A percentile compares a stretch with the other conserved stretches of the same genome.
Evolutionary conservation across 805 yeast species (phyloP).

Genomic region (Yarrowia keelungensis): DNA sequence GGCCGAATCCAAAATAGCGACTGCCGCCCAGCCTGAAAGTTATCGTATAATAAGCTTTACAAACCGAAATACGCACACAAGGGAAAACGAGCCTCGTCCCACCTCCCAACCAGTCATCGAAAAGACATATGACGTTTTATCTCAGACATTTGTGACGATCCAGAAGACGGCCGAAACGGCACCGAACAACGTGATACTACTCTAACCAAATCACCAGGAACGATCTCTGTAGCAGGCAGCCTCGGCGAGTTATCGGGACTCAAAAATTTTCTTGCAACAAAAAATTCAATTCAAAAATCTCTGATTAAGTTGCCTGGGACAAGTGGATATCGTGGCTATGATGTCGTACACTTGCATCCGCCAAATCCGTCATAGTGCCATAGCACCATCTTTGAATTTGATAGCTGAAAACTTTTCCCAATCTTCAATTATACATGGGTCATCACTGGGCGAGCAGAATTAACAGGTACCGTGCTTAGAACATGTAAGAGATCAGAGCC

Average conservation of each 20-base stretch:
- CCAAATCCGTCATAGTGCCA: constrained; percentile 15
- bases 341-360: constrained; percentile 2
- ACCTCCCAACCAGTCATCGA: not conserved
- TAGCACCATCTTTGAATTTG: not conserved
- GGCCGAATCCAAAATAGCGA: constrained; percentile 6
- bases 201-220: too few species aligned
- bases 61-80: not conserved
- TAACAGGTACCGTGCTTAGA: not conserved
- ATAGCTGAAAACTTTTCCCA: constrained; percentile 13
- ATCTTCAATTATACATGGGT: not conserved
- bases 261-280: too few species aligned
- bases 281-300: not conserved
- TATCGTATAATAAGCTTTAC: not conserved
- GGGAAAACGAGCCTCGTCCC: not conserved
- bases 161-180: not conserved
- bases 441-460: not conserved
- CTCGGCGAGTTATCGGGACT: too few species aligned
- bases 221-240: too few species aligned
- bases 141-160: constrained; percentile 7
- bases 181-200: not conserved
- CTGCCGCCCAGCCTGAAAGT: constrained; percentile 29
- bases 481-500: not conserved
- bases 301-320: constrained; percentile 9
- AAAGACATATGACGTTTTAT: not conserved
- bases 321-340: constrained; percentile 5